Base-by-base conservation (phyloP, 371 early-diverging fungal species). In the Syncephalastrum contaminatum region DNA sequence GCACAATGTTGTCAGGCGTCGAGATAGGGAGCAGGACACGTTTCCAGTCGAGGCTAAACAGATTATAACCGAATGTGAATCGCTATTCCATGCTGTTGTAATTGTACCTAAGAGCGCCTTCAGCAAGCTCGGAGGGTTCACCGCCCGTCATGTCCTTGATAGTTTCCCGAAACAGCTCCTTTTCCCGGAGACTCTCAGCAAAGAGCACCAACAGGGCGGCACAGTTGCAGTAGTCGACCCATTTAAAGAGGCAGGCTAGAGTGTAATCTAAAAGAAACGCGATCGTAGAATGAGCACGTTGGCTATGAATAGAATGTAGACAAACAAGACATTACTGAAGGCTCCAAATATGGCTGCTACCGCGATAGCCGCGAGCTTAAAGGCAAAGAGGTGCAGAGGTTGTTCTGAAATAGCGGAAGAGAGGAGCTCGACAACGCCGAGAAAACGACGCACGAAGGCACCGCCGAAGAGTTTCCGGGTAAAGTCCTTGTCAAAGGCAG, bases 21-120 rank as follows among this genome's bases (percentile, higher is more conserved):
- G 70, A 73, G 24, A 72, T 40, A 0, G 84, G 84, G 45, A 78
- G 77, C 48, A 77, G 21, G 22, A 83, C n/a, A 43, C 56, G 56
- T 20, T 41, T 58, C 24, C 50, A 21, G 21, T 39, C 15, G n/a
- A 47, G 36, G 12, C 67, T 59, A 47, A 20, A n/a, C 21, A 45
- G 18, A 22, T 10, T 10, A 41, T 40, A 21, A 40, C 8, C 27
- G 44, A 12, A 18, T 27, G 43, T 4, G 27, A n/a, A n/a, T n/a
- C n/a, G n/a, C n/a, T n/a, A n/a, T n/a, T n/a, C n/a, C n/a, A n/a
- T n/a, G n/a, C n/a, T n/a, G n/a, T n/a, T n/a, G n/a, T n/a, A n/a
- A n/a, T n/a, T n/a, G 18, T 59, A 59, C 67, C 54, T 66, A 5
- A 62, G 25, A 4, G 54, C 45, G 16, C 56, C 61, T 43, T 53